Conservation (phyloP, 2,329 filamentous ascomycete genomes). For the Ophiocordyceps camponoti-floridani region DNA sequence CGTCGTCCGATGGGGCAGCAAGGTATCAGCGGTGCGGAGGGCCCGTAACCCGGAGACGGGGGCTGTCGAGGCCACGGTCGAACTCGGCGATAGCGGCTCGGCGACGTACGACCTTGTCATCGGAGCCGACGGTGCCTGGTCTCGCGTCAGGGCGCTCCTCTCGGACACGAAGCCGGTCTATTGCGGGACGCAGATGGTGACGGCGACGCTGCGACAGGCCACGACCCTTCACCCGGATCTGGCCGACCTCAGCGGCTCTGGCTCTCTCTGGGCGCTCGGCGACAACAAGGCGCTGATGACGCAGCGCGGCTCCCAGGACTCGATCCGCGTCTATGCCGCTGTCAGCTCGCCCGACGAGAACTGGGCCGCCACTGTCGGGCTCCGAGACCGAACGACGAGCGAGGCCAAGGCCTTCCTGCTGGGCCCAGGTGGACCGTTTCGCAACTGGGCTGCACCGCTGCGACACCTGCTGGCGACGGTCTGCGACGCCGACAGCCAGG, state of each 20-base stretch:
- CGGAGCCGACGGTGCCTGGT: constrained; percentile 6
- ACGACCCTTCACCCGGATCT: constrained; percentile 19
- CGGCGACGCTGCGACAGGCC: constrained; percentile 14
- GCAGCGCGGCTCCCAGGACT: constrained; percentile 12
- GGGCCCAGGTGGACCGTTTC: constrained; percentile 6
- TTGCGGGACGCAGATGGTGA: constrained; percentile 19
- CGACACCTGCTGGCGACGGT: constrained; percentile 11
- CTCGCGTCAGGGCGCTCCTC: constrained; percentile 12
- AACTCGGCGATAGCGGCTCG: constrained; percentile 7
- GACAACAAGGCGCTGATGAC: constrained; percentile 18
- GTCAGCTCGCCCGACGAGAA: constrained; percentile 9
- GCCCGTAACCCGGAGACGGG: not conserved
- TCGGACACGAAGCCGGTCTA: constrained; percentile 17
- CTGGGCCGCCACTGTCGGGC: constrained; percentile 1
- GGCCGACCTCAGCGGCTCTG: constrained; percentile 18
- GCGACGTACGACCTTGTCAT: constrained; percentile 4
- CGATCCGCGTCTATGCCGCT: constrained; percentile 12
- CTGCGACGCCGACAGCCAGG: constrained; percentile 9
- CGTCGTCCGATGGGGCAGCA: constrained; percentile 6
- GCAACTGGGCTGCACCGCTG: constrained; percentile 9
- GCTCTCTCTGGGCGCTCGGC: constrained; percentile 15
- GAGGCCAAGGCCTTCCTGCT: constrained; percentile 8
- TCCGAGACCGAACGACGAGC: constrained; percentile 1
- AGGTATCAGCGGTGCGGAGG: constrained; percentile 10
- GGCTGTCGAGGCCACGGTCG: constrained; percentile 5